phyloP scores from a whole-genome alignment of 2,329 filamentous ascomycete genomes.

The Aspergillus hiratsukae region DNA sequence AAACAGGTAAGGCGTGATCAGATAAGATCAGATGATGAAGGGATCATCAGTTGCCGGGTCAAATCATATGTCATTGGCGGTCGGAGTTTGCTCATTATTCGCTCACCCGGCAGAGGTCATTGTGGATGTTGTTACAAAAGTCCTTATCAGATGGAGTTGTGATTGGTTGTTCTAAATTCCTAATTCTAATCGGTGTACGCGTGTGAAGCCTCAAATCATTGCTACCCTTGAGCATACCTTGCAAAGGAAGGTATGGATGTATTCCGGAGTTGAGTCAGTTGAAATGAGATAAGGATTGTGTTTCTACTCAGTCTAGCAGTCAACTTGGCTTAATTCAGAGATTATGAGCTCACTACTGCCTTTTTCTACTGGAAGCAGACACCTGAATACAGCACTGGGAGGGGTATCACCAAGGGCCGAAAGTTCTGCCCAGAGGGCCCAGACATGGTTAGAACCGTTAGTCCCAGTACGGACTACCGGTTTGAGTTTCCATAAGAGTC shows the following conservation, averaged over 20 bases:
- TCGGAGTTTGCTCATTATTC: not conserved
- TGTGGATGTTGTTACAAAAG: not conserved
- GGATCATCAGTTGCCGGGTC: constrained; percentile 6
- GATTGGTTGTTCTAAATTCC: not conserved
- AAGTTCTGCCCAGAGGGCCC: too few species aligned
- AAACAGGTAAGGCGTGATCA: constrained; percentile 18
- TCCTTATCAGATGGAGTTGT: not conserved
- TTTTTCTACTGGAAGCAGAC: not conserved
- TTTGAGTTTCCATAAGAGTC: too few species aligned
- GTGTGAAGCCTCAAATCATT: not conserved
- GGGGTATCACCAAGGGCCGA: not conserved
- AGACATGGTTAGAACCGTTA: too few species aligned
- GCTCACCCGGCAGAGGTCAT: not conserved
- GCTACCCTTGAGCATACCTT: too few species aligned
- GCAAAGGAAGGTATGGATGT: not conserved
- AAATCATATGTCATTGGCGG: not conserved
- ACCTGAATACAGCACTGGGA: not conserved
- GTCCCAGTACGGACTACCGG: too few species aligned
- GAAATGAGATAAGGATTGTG: not conserved
- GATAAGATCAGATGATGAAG: constrained; percentile 23
- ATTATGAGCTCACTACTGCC: not conserved
- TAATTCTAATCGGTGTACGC: not conserved
- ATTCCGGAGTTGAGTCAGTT: not conserved
- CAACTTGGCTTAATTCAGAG: not conserved
- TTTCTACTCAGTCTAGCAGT: not conserved